phyloP scores from a whole-genome alignment of 208 protist genomes.

The Trypanosoma mega region DNA sequence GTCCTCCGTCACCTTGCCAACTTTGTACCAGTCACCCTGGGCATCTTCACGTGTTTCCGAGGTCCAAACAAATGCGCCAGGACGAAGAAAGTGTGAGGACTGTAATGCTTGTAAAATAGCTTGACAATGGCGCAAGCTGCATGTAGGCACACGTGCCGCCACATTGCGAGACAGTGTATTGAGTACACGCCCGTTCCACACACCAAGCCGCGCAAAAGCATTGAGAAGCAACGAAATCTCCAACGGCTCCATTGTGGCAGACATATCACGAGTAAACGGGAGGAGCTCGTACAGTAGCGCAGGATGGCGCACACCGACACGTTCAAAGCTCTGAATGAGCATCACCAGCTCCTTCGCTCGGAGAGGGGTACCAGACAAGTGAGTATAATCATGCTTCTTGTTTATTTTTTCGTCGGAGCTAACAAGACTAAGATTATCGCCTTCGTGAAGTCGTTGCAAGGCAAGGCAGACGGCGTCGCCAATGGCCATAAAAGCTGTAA shows the following conservation, averaged over 20 bases:
- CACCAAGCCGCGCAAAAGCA: constrained; percentile 54
- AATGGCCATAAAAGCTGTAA: constrained; percentile 24
- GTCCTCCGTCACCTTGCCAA: constrained; percentile 14
- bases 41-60: constrained; percentile 3
- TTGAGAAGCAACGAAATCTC: constrained; percentile 75
- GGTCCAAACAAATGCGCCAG: constrained; percentile 34
- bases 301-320: constrained; percentile 30
- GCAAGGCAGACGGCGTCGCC: constrained; percentile 26
- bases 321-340: constrained; percentile 77
- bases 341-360: constrained; percentile 62
- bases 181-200: constrained; percentile 72
- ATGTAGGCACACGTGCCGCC: constrained; percentile 29
- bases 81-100: constrained; percentile 52
- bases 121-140: constrained; percentile 60
- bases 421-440: not conserved
- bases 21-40: constrained; percentile 22
- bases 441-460: constrained; percentile 16
- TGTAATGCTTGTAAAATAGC: constrained; percentile 60
- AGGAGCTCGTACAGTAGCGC: constrained; percentile 63
- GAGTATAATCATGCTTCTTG: not conserved
- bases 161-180: constrained; percentile 38
- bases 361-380: constrained; percentile 20
- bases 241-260: constrained; percentile 51
- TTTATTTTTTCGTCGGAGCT: not conserved
- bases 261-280: constrained; percentile 41